Conservation (phyloP, 768 basidiomycete species). For the Hemileccinum rubropunctum region DNA sequence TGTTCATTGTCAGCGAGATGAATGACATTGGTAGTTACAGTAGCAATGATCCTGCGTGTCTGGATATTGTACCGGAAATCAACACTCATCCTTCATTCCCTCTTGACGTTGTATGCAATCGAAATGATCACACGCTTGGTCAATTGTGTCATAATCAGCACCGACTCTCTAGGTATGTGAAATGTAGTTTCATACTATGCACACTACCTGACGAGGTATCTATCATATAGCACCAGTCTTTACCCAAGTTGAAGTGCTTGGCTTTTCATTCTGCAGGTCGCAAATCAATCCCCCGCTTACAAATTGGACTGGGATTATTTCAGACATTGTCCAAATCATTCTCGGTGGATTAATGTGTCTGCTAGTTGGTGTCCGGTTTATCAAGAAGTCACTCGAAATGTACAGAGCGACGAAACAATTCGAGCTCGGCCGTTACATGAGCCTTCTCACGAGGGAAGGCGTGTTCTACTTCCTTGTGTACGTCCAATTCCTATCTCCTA, state of each 20-base stretch:
- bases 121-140: neutral
- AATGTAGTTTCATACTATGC: neutral
- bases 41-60: neutral
- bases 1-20: neutral
- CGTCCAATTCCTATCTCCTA: too few species aligned
- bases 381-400: neutral
- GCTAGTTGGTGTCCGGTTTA: neutral
- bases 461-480: constrained; percentile 1
- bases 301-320: neutral
- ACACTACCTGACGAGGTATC: neutral
- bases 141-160: neutral
- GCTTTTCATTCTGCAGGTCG: neutral
- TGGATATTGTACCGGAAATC: neutral
- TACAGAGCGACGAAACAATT: neutral
- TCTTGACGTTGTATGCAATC: neutral
- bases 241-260: neutral
- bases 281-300: too few species aligned
- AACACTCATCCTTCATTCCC: neutral
- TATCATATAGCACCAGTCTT: neutral
- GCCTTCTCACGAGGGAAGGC: neutral
- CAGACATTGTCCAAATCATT: neutral
- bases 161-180: neutral
- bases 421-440: neutral
- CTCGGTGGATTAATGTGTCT: neutral
- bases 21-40: neutral